Base-by-base conservation (phyloP, 2,329 filamentous ascomycete species). In the Penicillium sp. region DNA sequence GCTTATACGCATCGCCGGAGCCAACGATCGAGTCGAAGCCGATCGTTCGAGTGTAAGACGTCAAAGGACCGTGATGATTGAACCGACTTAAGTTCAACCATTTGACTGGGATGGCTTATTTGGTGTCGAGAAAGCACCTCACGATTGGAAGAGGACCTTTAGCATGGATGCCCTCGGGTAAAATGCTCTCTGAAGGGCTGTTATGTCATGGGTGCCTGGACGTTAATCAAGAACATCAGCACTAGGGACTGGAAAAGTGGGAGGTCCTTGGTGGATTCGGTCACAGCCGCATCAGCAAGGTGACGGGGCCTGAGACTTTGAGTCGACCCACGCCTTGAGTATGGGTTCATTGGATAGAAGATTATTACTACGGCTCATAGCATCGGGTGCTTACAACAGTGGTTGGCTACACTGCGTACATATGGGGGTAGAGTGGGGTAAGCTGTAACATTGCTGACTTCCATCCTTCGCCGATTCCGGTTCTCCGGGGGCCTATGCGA, bases 1-100 rank as follows among this genome's bases (percentile, higher is more conserved):
- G 39, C 13, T 41, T 46, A 56, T 55, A 52, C 41, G 53, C 53
- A 63, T 60, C 49, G 55, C 51, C 55, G 36, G 13, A 24, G 36
- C 27, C 40, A 35, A 6, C 18, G 11, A 36, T 54, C 40, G 37
- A 22, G 40, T 35, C 18, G 51, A 36, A 46, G 51, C 37, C 27
- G 24, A 40, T 10, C 14, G 11, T 22, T 39, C n/a, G 16, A 39
- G 9, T 14, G 22, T 22, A 52, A 22, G 36, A 33, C 39, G 50
- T 31, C 16, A 51, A 27, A 18, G 36, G 3, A 14, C 22, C 49
- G 35, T 31, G 24, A 14, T n/a, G 24, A 35, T 49, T 31, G 11
- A n/a, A 19, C 6, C 16, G 13, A 19, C 4, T 10, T 13, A 4
- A 16, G 33, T 22, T 49, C 31, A 35, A 49, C 24, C 46, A 49